Evolutionary conservation across 352 stramenopile genomes (phyloP), one percentile per base, ranked within the genome.

Genomic region (Phytophthora uliginosa): DNA sequence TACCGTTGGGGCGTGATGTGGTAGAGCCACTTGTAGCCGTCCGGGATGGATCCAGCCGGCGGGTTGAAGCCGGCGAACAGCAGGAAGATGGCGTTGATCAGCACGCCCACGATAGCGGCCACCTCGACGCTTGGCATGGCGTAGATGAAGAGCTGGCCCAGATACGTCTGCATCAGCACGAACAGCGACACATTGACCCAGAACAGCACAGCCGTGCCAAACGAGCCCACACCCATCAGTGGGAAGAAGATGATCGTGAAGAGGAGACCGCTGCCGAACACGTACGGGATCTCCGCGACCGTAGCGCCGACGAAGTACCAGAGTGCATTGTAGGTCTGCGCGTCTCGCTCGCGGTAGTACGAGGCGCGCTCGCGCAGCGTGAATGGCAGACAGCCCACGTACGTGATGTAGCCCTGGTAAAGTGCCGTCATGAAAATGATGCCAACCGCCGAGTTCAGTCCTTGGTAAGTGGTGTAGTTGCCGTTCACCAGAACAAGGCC

Each of bases 351-450:
- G n/a, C 78, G 80, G 47, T 85, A 85, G 63, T 86, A 98, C 54
- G 92, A 88, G n/a, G 85, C 85, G n/a, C 93, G 78, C 63, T 97
- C 88, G 31, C 77, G 77, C 66, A 87, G 68, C 51, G 94, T 90
- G 13, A 96, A 76, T 13, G 88, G 81, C 13, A 97, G 52, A 4
- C 85, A 78, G 0, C 74, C 85, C 24, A 93, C 76, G 38, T 95
- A 85, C 45, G 80, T 78, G 18, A 89, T 86, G 48, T 91, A 76
- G 45, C 77, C 78, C 24, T 91, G 78, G 61, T 97, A 97, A 28
- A 90, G 51, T 9, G 90, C 85, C 4, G 83, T 83, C 15, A 90
- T 81, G 74, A 95, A 97, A 45, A 97, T 89, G 7, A 95, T 71
- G 38, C 86, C 84, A 18, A 97, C 61, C 5, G 71, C 81, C 0